These are phyloP conservation scores for Hura crepitans DNA, from an alignment of 441 rosid species.

Conservation along the genomic window DNA sequence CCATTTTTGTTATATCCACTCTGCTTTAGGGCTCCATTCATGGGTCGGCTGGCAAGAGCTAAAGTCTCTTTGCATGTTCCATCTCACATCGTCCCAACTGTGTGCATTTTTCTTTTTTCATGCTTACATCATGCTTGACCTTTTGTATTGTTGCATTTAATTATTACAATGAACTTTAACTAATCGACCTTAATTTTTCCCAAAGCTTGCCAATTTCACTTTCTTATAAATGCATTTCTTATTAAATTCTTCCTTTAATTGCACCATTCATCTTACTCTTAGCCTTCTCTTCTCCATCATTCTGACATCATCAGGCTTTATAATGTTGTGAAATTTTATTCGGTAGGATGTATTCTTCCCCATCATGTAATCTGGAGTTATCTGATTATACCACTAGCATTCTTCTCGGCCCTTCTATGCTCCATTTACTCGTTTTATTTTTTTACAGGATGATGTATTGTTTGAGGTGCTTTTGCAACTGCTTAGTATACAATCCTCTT, in stretches of 20 bases:
- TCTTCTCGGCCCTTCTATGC: slow-evolving; percentile 8
- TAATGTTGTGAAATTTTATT: too few relatives aligned
- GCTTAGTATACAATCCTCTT: slow-evolving; percentile 35
- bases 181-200: neutral
- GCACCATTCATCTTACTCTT: neutral
- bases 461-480: slow-evolving; percentile 74
- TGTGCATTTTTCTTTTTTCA: neutral
- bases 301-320: neutral
- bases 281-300: neutral
- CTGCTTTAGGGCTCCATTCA: neutral
- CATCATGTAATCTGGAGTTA: too few relatives aligned
- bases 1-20: neutral
- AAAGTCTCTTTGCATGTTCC: neutral
- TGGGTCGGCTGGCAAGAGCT: too few relatives aligned
- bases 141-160: neutral
- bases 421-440: slow-evolving; percentile 23
- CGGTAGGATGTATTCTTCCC: too few relatives aligned
- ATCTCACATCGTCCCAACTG: neutral
- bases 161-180: neutral
- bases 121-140: slow-evolving; percentile 6
- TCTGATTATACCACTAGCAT: neutral
- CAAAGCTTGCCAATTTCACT: neutral
- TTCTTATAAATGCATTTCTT: neutral
- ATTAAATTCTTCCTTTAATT: neutral
- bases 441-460: slow-evolving; percentile 69